Evolutionary conservation across 2,329 filamentous ascomycete species (phyloP).

Genomic region (Apiospora arundinis): DNA sequence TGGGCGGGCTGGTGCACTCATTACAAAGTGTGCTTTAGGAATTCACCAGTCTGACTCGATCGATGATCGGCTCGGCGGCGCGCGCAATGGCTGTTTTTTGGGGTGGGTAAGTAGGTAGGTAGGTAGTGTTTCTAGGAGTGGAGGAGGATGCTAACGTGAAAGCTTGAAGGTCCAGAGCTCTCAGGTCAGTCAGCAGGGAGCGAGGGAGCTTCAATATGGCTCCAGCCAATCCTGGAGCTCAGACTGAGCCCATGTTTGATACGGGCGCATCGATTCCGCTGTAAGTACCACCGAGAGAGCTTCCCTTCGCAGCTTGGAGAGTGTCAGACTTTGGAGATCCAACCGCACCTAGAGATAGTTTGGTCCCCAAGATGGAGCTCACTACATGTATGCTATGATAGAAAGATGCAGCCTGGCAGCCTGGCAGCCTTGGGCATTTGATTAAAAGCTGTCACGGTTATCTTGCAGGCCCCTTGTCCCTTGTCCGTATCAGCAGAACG

Average conservation of each 20-base stretch:
- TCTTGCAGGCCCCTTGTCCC: background rate
- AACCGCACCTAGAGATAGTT: background rate
- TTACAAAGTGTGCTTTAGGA: conserved; percentile 19
- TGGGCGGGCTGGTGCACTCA: conserved; percentile 21
- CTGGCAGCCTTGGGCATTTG: background rate
- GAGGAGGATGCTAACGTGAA: background rate
- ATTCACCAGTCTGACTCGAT: conserved; percentile 40
- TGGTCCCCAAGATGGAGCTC: background rate
- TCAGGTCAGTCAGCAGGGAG: background rate
- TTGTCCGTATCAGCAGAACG: background rate
- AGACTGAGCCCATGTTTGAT: conserved; percentile 13
- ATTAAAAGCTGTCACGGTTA: background rate
- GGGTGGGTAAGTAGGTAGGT: too few species aligned
- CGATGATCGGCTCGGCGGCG: conserved; percentile 24
- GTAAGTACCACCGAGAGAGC: conserved; percentile 8
- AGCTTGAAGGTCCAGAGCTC: conserved; percentile 11
- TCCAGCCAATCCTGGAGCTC: conserved; percentile 13
- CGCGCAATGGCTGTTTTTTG: conserved; percentile 3
- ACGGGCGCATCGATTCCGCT: conserved; percentile 15
- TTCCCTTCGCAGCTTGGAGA: background rate
- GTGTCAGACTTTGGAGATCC: background rate
- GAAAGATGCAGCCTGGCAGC: background rate
- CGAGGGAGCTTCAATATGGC: background rate
- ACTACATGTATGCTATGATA: background rate
- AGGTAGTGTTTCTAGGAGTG: conserved; percentile 10